Evolutionary conservation across 2,329 filamentous ascomycete species (phyloP).

Genomic region (Leptographium flavum): DNA sequence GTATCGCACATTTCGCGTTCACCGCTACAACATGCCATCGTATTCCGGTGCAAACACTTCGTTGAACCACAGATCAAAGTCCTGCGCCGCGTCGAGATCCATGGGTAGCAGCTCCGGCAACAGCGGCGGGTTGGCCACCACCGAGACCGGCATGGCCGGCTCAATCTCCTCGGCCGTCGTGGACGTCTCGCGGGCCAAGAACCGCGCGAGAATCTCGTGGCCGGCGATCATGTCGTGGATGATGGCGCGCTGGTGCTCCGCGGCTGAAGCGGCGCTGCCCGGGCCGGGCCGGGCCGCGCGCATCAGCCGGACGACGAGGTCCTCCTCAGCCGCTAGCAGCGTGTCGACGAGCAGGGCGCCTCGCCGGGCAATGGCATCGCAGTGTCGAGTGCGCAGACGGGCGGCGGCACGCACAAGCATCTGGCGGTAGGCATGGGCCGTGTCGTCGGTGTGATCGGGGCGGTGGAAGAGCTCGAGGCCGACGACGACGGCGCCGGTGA

Average conservation of each 20-base stretch:
- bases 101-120: background rate
- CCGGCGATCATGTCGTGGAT: slow-evolving; percentile 11
- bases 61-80: slow-evolving; percentile 4
- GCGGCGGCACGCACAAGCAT: slow-evolving; percentile 6
- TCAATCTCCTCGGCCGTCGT: background rate
- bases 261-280: background rate
- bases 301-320: slow-evolving; percentile 11
- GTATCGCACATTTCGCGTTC: no score
- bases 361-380: slow-evolving; percentile 10
- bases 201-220: slow-evolving; percentile 9
- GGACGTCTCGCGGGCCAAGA: slow-evolving; percentile 2
- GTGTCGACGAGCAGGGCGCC: slow-evolving; percentile 11
- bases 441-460: slow-evolving; percentile 8
- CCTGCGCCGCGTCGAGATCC: background rate
- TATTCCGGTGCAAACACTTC: slow-evolving; percentile 4
- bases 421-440: slow-evolving; percentile 8
- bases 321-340: slow-evolving; percentile 11
- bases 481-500: slow-evolving; percentile 12
- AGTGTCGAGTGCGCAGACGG: slow-evolving; percentile 6
- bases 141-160: background rate
- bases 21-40: background rate
- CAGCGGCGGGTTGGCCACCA: background rate
- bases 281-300: slow-evolving; percentile 2
- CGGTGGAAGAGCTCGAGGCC: slow-evolving; percentile 13
- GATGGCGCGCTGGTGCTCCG: slow-evolving; percentile 5